Percentiles rank a stretch among this genome's conserved stretches.
Evolutionary conservation across 441 rosid species (phyloP).

Genomic region (Corymbia citriodora): DNA sequence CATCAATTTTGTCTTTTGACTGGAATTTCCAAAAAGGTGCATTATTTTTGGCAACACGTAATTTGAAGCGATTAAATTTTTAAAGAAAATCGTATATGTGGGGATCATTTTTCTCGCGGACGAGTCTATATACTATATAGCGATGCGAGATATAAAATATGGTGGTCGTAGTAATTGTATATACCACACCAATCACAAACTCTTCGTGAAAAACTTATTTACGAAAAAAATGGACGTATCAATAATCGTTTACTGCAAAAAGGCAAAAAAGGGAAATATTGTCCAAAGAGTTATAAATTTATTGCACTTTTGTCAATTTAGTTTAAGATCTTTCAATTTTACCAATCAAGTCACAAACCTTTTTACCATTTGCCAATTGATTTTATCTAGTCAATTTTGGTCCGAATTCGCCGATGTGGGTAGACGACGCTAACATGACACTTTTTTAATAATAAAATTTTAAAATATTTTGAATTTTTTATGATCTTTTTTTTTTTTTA

Average conservation of each 20-base stretch:
- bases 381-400: too few species aligned
- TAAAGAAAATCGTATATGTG: not conserved
- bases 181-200: not conserved
- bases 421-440: too few species aligned
- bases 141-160: not conserved
- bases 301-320: too few species aligned
- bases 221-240: not conserved
- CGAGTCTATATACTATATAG: not conserved
- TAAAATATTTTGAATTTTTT: too few species aligned
- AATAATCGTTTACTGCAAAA: not conserved
- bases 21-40: constrained; percentile 11
- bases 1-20: not conserved
- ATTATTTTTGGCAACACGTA: not conserved
- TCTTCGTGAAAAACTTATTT: not conserved
- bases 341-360: too few species aligned
- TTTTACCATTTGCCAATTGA: too few species aligned
- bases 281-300: too few species aligned
- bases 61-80: not conserved
- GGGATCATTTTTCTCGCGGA: not conserved
- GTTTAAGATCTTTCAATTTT: too few species aligned
- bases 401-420: too few species aligned
- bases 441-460: too few species aligned
- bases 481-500: too few species aligned
- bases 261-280: not conserved
- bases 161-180: not conserved